Conservation (phyloP, 352 stramenopile genomes). For the Pythium oligandrum region DNA sequence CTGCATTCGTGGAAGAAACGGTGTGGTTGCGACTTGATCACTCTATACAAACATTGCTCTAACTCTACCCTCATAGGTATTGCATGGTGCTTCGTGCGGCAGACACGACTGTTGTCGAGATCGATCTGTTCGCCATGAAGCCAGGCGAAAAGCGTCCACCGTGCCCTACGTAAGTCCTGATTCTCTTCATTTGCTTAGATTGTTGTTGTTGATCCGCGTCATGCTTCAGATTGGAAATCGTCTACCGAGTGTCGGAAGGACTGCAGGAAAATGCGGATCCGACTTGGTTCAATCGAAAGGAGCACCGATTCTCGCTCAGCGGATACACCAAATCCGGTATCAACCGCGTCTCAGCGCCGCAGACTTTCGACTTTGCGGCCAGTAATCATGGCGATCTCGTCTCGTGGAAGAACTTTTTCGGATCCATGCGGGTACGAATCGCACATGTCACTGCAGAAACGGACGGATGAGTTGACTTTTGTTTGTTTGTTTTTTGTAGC, state of each 20-base stretch:
- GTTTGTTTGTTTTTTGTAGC: conserved; percentile 3
- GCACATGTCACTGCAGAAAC: not conserved
- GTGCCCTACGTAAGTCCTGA: conserved; percentile 38
- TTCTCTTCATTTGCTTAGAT: conserved; percentile 1
- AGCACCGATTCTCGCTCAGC: conserved; percentile 61
- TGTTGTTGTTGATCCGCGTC: not conserved
- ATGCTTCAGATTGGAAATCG: conserved; percentile 33
- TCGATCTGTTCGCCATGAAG: conserved; percentile 79
- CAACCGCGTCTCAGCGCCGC: conserved; percentile 52
- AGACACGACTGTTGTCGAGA: conserved; percentile 56
- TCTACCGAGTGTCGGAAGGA: conserved; percentile 56
- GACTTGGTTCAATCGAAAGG: conserved; percentile 67
- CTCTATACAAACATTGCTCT: too few species aligned
- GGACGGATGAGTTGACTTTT: conserved; percentile 2
- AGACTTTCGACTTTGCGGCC: conserved; percentile 62
- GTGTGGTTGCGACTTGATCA: conserved; percentile 16
- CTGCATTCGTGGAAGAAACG: conserved; percentile 82
- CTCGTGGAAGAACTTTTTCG: conserved; percentile 70
- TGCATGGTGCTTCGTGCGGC: conserved; percentile 65
- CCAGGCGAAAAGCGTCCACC: conserved; percentile 63
- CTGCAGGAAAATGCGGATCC: conserved; percentile 46
- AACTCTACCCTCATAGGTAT: conserved; percentile 35
- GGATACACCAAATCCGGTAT: conserved; percentile 59
- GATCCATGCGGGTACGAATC: conserved; percentile 35
- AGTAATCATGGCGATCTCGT: conserved; percentile 49